Conservation (phyloP, 2,329 filamentous ascomycete genomes). For the Fulvia fulva region DNA sequence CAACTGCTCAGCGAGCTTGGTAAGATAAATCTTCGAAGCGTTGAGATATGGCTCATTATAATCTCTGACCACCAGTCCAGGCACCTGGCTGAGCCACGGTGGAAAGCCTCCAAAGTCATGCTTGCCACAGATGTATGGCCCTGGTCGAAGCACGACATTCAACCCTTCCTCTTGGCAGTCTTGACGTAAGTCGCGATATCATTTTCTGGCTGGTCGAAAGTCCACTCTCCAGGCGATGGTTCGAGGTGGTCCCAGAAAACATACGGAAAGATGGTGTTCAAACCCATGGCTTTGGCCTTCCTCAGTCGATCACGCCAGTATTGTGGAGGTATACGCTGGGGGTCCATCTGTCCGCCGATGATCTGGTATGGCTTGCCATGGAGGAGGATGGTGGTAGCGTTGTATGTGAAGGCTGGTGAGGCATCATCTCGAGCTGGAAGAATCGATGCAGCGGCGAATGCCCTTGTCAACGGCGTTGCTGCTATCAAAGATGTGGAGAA, state of each 20-base stretch:
- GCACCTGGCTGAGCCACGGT: slow-evolving; percentile 42
- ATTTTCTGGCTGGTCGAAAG: slow-evolving; percentile 38
- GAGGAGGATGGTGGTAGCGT: slow-evolving; percentile 8
- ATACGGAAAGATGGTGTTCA: slow-evolving; percentile 52
- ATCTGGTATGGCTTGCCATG: slow-evolving; percentile 30
- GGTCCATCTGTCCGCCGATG: slow-evolving; percentile 51
- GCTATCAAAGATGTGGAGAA: neutral
- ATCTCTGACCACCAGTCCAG: slow-evolving; percentile 41
- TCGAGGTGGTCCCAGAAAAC: slow-evolving; percentile 51
- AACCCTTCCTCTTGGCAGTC: slow-evolving; percentile 47
- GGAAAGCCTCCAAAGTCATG: slow-evolving; percentile 50
- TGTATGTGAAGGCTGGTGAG: slow-evolving; percentile 7
- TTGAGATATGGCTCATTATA: slow-evolving; percentile 41
- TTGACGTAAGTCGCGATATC: slow-evolving; percentile 49
- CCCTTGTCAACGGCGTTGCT: neutral
- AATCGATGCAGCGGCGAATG: neutral
- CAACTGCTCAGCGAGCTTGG: slow-evolving; percentile 39
- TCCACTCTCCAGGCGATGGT: slow-evolving; percentile 40
- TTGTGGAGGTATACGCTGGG: slow-evolving; percentile 46
- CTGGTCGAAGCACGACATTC: slow-evolving; percentile 45
- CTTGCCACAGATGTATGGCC: slow-evolving; percentile 50
- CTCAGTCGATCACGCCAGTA: slow-evolving; percentile 47
- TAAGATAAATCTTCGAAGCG: slow-evolving; percentile 38
- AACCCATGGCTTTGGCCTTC: slow-evolving; percentile 46
- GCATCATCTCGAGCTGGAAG: neutral